These are phyloP conservation scores for Fraxinus americana DNA, from an alignment of 257 asterid species.

Conservation along the genomic window DNA sequence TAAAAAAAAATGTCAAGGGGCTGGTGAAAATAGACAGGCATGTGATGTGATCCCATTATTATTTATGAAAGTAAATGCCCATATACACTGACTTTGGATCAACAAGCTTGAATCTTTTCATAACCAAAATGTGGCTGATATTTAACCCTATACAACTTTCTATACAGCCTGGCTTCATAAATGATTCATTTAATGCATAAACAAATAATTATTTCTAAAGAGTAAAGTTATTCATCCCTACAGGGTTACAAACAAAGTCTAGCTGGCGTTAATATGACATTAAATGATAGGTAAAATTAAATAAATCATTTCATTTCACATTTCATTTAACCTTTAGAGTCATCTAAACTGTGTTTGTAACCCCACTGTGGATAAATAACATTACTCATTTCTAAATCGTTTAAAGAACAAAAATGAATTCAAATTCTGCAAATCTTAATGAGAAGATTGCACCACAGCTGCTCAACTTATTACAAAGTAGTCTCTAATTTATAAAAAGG, in stretches of 20 bases:
- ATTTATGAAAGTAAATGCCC: constrained; percentile 29
- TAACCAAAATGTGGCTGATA: constrained; percentile 34
- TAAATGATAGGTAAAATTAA: too few relatives aligned
- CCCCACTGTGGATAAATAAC: too few relatives aligned
- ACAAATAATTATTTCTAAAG: not conserved
- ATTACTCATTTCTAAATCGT: too few relatives aligned
- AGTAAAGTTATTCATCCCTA: too few relatives aligned
- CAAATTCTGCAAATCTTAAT: not conserved
- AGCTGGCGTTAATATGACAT: too few relatives aligned
- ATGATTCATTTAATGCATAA: constrained; percentile 36
- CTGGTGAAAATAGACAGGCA: constrained; percentile 7
- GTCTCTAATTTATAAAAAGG: too few relatives aligned
- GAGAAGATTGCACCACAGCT: not conserved
- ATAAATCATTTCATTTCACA: too few relatives aligned
- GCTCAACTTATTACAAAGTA: not conserved
- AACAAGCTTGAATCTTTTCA: constrained; percentile 12
- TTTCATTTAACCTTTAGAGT: too few relatives aligned
- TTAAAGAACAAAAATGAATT: not conserved
- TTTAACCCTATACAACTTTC: constrained; percentile 21
- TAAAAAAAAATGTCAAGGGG: not conserved
- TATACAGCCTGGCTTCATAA: constrained; percentile 46
- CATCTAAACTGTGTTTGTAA: too few relatives aligned
- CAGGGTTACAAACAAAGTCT: too few relatives aligned
- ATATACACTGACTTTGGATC: constrained; percentile 16
- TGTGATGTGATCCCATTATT: constrained; percentile 28